Evolutionary conservation across 2,329 filamentous ascomycete species (phyloP).

Genomic region (Fusarium sp.): DNA sequence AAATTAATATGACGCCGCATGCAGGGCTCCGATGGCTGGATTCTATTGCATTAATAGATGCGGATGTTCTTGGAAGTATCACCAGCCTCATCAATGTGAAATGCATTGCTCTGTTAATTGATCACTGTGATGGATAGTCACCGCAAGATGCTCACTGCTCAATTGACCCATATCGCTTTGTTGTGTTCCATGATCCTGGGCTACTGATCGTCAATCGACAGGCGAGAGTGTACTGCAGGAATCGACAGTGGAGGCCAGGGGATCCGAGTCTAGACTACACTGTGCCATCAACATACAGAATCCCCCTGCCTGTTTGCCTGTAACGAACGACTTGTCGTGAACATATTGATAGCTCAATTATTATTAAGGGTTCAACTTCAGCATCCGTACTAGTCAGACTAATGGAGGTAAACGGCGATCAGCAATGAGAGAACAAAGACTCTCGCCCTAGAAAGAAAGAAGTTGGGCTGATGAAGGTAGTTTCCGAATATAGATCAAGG

Average conservation of each 20-base stretch:
- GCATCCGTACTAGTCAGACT: not conserved
- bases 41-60: slow-evolving; percentile 14
- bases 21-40: not conserved
- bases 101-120: slow-evolving; percentile 5
- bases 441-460: not conserved
- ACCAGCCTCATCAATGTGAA: slow-evolving; percentile 8
- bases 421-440: slow-evolving; percentile 1
- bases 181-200: slow-evolving; percentile 13
- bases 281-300: slow-evolving; percentile 24
- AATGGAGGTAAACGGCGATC: slow-evolving; percentile 1
- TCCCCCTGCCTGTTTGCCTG: slow-evolving; percentile 16
- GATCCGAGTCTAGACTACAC: slow-evolving; percentile 1
- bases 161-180: slow-evolving; percentile 3
- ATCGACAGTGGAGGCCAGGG: not conserved
- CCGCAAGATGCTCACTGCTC: not conserved
- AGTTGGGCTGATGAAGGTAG: not conserved
- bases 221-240: slow-evolving; percentile 4
- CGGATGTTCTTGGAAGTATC: not conserved
- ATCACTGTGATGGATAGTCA: slow-evolving; percentile 8
- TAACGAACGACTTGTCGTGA: slow-evolving; percentile 1
- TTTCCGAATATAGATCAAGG: slow-evolving; percentile 35
- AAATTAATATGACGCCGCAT: slow-evolving; percentile 14
- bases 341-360: slow-evolving; percentile 1
- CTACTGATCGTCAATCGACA: slow-evolving; percentile 35
- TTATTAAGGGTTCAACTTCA: slow-evolving; percentile 9